Conservation (phyloP, 495 filamentous ascomycete genomes). For the Corynascus novoguineensis region DNA sequence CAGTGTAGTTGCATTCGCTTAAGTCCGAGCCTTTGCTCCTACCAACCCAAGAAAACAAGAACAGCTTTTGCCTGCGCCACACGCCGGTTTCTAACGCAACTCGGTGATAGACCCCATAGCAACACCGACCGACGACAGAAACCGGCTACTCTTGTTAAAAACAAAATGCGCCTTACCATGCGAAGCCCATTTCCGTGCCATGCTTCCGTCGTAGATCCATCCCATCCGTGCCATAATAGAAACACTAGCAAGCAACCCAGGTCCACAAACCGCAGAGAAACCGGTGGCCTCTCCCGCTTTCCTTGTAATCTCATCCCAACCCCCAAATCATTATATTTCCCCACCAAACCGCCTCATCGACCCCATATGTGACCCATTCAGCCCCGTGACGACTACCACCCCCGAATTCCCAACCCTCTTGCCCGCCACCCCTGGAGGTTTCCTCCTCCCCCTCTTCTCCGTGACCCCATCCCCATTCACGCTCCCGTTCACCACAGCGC, state of each 20-base stretch:
- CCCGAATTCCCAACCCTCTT: neutral
- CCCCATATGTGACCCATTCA: neutral
- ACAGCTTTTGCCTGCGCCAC: too few relatives aligned
- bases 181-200: too few relatives aligned
- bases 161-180: too few relatives aligned
- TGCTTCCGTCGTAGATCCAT: neutral
- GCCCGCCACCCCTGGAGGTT: neutral
- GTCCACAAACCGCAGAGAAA: neutral
- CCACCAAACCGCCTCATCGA: neutral
- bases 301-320: neutral
- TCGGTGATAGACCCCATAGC: too few relatives aligned
- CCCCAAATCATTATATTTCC: neutral
- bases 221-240: neutral
- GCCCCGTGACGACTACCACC: neutral
- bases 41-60: too few relatives aligned
- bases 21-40: too few relatives aligned
- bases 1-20: too few relatives aligned
- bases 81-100: too few relatives aligned
- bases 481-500: neutral
- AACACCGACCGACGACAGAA: too few relatives aligned
- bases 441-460: neutral
- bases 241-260: neutral
- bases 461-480: neutral
- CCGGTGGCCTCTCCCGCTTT: too few relatives aligned
- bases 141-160: too few relatives aligned